Evolutionary conservation across 768 basidiomycete species (phyloP).

Genomic region (Boletus rubescentipes): DNA sequence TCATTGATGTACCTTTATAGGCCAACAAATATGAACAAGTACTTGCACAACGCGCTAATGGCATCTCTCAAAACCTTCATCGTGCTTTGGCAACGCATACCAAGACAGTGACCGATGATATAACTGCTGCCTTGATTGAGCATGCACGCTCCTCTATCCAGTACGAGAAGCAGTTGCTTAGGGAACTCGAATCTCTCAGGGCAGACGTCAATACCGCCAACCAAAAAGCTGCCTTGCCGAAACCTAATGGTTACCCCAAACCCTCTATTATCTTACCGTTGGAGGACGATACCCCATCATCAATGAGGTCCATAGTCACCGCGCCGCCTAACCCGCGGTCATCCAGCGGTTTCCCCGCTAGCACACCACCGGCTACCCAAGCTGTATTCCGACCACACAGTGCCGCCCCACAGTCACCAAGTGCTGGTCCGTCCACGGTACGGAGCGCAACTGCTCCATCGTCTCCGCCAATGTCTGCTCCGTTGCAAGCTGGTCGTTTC

Average conservation of each 20-base stretch:
- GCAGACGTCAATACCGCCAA: conserved; percentile 71
- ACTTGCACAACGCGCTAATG: conserved; percentile 81
- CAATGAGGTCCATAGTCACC: conserved; percentile 17
- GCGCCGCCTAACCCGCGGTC: conserved; percentile 23
- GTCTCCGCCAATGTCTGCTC: conserved; percentile 38
- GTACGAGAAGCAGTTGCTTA: conserved; percentile 86
- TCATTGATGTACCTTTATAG: conserved; percentile 40
- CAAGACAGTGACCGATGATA: conserved; percentile 84
- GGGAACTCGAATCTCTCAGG: conserved; percentile 83
- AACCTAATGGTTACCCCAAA: conserved; percentile 52
- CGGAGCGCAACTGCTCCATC: conserved; percentile 19
- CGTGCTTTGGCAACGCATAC: conserved; percentile 83
- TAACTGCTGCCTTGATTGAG: conserved; percentile 86
- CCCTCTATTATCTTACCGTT: conserved; percentile 62
- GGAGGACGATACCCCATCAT: conserved; percentile 53
- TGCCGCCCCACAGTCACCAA: conserved; percentile 48
- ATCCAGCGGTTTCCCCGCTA: conserved; percentile 20
- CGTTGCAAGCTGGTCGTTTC: conserved; percentile 63
- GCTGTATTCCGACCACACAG: conserved; percentile 29
- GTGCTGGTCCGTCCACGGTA: conserved; percentile 52
- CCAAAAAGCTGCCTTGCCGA: conserved; percentile 51
- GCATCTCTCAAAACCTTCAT: conserved; percentile 93
- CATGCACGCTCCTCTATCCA: conserved; percentile 90
- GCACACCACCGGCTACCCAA: conserved; percentile 18
- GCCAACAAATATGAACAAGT: conserved; percentile 88